phyloP scores from a whole-genome alignment of 75 land plant species.

The Sequoiadendron giganteum region DNA sequence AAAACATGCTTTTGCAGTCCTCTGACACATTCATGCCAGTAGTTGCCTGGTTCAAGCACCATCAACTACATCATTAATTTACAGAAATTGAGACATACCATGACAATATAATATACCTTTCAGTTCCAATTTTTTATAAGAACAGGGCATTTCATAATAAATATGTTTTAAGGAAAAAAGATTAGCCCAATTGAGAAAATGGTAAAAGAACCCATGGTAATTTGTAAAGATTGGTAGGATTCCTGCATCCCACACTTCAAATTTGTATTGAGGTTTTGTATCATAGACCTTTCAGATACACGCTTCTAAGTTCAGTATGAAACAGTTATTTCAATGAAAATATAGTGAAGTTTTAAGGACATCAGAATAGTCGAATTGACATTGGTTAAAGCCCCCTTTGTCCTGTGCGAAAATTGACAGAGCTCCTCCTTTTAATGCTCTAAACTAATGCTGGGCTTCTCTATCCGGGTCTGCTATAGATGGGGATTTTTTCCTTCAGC shows the following conservation, averaged over 20 bases:
- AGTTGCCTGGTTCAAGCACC: conserved; percentile 27
- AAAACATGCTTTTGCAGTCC: conserved; percentile 51
- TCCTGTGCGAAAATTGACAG: not conserved
- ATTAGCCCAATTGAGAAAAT: not conserved
- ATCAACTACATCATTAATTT: not conserved
- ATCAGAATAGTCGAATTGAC: not conserved
- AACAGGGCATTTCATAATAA: not conserved
- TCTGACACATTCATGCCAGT: conserved; percentile 63
- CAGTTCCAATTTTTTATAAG: not conserved
- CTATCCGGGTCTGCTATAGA: not conserved
- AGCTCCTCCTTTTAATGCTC: not conserved
- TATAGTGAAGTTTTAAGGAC: not conserved
- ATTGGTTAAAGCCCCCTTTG: not conserved
- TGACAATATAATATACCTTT: not conserved
- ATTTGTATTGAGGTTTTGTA: not conserved
- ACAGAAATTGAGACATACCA: not conserved
- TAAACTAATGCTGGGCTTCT: not conserved
- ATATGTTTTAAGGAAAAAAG: not conserved
- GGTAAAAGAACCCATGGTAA: not conserved
- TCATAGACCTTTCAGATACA: not conserved
- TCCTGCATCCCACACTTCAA: not conserved
- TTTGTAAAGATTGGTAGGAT: not conserved
- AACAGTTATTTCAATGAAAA: not conserved
- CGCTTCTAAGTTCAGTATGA: not conserved
- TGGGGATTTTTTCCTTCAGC: too few relatives aligned